Base-by-base conservation (phyloP, 1,139 yeast species). In the Geotrichum restrictum region DNA sequence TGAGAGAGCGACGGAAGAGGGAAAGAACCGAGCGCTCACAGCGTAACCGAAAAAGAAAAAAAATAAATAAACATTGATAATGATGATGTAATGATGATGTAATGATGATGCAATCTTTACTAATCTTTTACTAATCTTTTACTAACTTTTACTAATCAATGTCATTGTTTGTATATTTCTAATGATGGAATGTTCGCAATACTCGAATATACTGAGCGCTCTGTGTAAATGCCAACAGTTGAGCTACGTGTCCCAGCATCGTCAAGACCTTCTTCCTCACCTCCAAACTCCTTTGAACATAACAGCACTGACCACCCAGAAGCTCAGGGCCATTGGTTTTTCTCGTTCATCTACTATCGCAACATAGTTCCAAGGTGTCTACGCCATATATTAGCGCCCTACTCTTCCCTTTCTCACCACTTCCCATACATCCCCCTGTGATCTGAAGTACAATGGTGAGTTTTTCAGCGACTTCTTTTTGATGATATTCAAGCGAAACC, bases 401-500 rank as follows among this genome's bases (percentile, higher is more conserved):
- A 34, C 37, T 34, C 14, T n/a, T 34, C n/a, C n/a, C 18, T 34
- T 16, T 34, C n/a, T 34, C 37, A n/a, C 3, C 7, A n/a, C 44
- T 16, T 40, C 44, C 7, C 22, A n/a, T 40, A 40, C 31, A 40
- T 10, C 31, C 31, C n/a, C 44, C 32, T 21, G 16, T 5, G 38
- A 18, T 43, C 29, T 16, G 21, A 43, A 43, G 38, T 22, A 43
- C 47, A 43, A 43, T 43, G 47, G 47, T 43, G 36, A 32, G 47
- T 33, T 43, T 32, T 41, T 29, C 36, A 40, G 19, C 8, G 10
- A 8, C 19, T 34, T 14, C 39, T n/a, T 2, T 10, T n/a, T 10
- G 19, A 34, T 3, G n/a, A n/a, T n/a, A n/a, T n/a, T n/a, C n/a
- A n/a, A n/a, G n/a, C n/a, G n/a, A n/a, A n/a, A n/a, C n/a, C n/a